Percentiles rank a stretch among this genome's conserved stretches.
Evolutionary conservation across 345 rosid genomes (phyloP).

Genomic region (Geranium rotundifolium): DNA sequence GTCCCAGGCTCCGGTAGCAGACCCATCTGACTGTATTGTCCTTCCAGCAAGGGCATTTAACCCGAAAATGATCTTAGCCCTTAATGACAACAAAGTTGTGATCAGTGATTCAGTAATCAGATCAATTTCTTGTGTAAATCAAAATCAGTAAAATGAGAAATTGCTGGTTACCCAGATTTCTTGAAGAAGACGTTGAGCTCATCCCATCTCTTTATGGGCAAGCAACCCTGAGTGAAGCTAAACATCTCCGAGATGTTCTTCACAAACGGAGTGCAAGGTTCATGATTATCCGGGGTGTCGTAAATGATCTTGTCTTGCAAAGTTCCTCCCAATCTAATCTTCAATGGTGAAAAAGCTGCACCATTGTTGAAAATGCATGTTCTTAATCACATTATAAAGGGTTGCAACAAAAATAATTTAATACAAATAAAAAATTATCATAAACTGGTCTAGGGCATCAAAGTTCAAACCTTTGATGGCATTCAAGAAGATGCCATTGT

Average conservation of each 20-base stretch:
- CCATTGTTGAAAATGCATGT: too few species aligned
- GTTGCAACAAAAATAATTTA: too few species aligned
- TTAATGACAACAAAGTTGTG: conserved; percentile 8
- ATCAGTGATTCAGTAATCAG: too few species aligned
- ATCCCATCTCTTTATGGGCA: conserved; percentile 59
- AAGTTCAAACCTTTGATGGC: conserved; percentile 46
- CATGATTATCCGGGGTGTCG: conserved; percentile 23
- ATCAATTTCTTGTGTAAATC: not conserved
- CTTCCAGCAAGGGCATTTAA: conserved; percentile 17
- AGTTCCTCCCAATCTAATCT: conserved; percentile 68
- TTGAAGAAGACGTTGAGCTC: conserved; percentile 41
- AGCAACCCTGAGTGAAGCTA: conserved; percentile 52
- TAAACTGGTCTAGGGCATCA: too few species aligned
- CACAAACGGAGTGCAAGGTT: conserved; percentile 38
- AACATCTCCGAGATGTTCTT: conserved; percentile 37
- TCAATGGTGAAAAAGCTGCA: conserved; percentile 45
- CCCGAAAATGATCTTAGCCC: conserved; percentile 33
- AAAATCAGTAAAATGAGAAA: too few species aligned
- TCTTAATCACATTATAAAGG: too few species aligned
- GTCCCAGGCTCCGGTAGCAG: conserved; percentile 33
- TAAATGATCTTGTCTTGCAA: conserved; percentile 49
- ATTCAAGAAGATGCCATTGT: conserved; percentile 32
- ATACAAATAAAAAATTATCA: too few species aligned
- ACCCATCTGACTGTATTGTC: conserved; percentile 10
- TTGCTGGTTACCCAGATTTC: conserved; percentile 32